phyloP scores from a whole-genome alignment of 768 basidiomycete genomes.

The Hypholoma fasciculare region DNA sequence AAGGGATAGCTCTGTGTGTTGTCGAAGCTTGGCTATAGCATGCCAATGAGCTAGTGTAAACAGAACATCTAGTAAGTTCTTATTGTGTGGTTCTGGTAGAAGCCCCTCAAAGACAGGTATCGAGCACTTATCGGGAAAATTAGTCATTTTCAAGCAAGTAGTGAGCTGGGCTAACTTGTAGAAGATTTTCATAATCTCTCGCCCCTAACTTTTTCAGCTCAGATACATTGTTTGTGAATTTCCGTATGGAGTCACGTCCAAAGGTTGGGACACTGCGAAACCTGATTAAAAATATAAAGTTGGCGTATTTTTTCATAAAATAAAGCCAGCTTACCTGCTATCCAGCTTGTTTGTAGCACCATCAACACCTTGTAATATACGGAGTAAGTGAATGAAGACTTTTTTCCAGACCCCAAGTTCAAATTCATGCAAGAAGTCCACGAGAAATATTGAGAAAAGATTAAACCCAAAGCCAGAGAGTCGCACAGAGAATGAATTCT shows the following conservation, averaged over 20 bases:
- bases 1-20: conserved; percentile 34
- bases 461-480: conserved; percentile 21
- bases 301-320: too few species aligned
- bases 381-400: conserved; percentile 33
- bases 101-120: conserved; percentile 38
- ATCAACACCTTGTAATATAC: conserved; percentile 23
- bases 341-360: conserved; percentile 13
- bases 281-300: conserved; percentile 15
- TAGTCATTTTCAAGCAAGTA: too few species aligned
- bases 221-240: conserved; percentile 31
- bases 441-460: conserved; percentile 27
- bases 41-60: conserved; percentile 35
- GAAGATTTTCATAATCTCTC: conserved; percentile 40
- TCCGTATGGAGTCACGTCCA: conserved; percentile 31
- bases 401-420: conserved; percentile 40
- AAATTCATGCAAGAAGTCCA: conserved; percentile 40
- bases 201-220: conserved; percentile 36
- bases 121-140: too few species aligned
- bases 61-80: conserved; percentile 24
- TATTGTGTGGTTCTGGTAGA: conserved; percentile 26
- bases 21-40: conserved; percentile 29
- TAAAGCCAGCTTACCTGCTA: too few species aligned
- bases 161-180: too few species aligned
- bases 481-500: conserved; percentile 10
- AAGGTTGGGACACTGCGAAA: conserved; percentile 28